Conservation (phyloP, 2,329 filamentous ascomycete genomes). For the Aspergillus caelatus region DNA sequence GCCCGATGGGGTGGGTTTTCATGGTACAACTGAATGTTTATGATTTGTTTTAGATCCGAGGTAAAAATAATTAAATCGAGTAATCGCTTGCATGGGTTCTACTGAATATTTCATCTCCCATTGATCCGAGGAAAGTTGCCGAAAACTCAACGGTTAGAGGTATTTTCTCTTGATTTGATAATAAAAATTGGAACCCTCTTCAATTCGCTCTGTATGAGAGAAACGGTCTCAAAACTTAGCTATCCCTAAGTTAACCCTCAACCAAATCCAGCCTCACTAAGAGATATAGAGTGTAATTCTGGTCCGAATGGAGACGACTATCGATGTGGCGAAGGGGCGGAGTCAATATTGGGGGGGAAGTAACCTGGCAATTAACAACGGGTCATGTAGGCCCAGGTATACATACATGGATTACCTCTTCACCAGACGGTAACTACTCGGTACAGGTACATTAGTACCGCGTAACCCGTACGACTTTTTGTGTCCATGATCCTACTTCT, state of each 20-base stretch:
- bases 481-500: slow-evolving; percentile 1
- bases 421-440: background rate
- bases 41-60: background rate
- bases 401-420: background rate
- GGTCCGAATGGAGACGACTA: background rate
- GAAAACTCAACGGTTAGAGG: background rate
- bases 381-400: background rate
- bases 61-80: background rate
- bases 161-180: background rate
- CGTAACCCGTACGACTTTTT: slow-evolving; percentile 3
- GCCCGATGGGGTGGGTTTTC: background rate
- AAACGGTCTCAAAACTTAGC: background rate
- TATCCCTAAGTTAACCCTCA: background rate
- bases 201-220: background rate
- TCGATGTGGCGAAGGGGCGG: slow-evolving; percentile 1
- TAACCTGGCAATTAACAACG: background rate
- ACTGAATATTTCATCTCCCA: background rate
- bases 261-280: background rate
- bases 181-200: background rate
- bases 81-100: background rate
- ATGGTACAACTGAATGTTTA: background rate
- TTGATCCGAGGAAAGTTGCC: background rate
- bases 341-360: background rate
- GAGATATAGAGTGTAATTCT: background rate
- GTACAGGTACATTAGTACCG: background rate